Base-by-base conservation (phyloP, 495 filamentous ascomycete genomes). In the Niebla homalea region DNA sequence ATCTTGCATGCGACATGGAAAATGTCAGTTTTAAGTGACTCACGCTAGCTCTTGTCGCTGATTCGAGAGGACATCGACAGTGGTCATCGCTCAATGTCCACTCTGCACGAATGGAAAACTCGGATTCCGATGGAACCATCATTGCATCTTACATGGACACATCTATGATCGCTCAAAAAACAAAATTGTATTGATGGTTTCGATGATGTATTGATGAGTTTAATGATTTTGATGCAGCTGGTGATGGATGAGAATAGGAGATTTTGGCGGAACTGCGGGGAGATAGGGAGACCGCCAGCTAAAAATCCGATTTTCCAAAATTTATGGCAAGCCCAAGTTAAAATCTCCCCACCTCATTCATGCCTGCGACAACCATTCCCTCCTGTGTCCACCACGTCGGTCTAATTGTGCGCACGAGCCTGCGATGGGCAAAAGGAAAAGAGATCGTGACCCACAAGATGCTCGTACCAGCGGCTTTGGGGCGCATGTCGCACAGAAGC, bases 341-440 rank as follows among this genome's bases (percentile, higher is more conserved):
- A 32, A 32, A 2, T 32, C 29, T 32, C 29, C 29, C 3, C 29
- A 11, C 29, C 29, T 32, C 29, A 32, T 32, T 32, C 29, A 32
- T 12, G 7, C 29, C 29, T 11, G 3, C 29, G 14, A 32, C 29
- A 12, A 32, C 29, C 29, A 32, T 32, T 32, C 14, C 6, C 7
- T 12, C 10, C 29, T 12, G 14, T 32, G 29, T 19, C 41, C 16
- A 44, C 26, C 21, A 22, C 41, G 5, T 22, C 11, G 5, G 26
- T 44, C 41, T 26, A 21, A 26, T 23, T 23, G 41, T 22, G 21
- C 15, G 37, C 36, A 21, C 45, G 52, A 41, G 40, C 55, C 46
- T 53, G 65, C 19, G 43, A 90, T 89, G 85, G 78, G 67, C 22
- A 92, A 89, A 63, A 75, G 86, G 66, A 90, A 90, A 72, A 78